Conservation (phyloP, 2,329 filamentous ascomycete species). For the Parastagonospora nodorum region DNA sequence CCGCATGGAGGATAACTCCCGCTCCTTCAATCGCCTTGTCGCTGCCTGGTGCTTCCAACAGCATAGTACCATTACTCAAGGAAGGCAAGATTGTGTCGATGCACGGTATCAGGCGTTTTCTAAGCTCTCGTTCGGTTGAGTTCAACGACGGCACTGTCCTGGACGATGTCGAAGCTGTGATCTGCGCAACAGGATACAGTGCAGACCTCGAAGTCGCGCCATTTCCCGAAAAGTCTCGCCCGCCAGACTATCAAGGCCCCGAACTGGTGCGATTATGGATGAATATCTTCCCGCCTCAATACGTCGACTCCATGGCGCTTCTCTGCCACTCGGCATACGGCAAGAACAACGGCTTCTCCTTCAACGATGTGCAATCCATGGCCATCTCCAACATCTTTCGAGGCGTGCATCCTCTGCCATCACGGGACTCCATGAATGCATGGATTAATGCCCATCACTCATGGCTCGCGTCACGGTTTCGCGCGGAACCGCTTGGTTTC, state of each 20-base stretch:
- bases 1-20: slow-evolving; percentile 16
- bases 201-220: slow-evolving; percentile 28
- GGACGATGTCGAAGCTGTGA: slow-evolving; percentile 40
- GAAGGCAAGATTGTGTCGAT: slow-evolving; percentile 34
- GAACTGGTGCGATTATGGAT: slow-evolving; percentile 15
- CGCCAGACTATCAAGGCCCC: slow-evolving; percentile 37
- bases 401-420: slow-evolving; percentile 11
- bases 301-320: slow-evolving; percentile 16
- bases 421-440: slow-evolving; percentile 5
- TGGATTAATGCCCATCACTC: slow-evolving; percentile 12
- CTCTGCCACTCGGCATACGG: slow-evolving; percentile 19
- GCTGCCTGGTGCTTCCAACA: slow-evolving; percentile 37
- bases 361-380: slow-evolving; percentile 22
- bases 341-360: slow-evolving; percentile 24
- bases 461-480: slow-evolving; percentile 16
- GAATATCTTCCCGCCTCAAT: slow-evolving; percentile 19
- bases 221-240: slow-evolving; percentile 23
- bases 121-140: slow-evolving; percentile 28
- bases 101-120: slow-evolving; percentile 27
- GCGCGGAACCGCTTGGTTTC: slow-evolving; percentile 17
- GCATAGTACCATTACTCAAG: slow-evolving; percentile 31
- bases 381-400: slow-evolving; percentile 19
- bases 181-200: slow-evolving; percentile 47
- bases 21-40: slow-evolving; percentile 28
- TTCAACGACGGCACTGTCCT: slow-evolving; percentile 37